phyloP scores from a whole-genome alignment of 371 early-diverging fungal genomes.

The Lichtheimia ornata region DNA sequence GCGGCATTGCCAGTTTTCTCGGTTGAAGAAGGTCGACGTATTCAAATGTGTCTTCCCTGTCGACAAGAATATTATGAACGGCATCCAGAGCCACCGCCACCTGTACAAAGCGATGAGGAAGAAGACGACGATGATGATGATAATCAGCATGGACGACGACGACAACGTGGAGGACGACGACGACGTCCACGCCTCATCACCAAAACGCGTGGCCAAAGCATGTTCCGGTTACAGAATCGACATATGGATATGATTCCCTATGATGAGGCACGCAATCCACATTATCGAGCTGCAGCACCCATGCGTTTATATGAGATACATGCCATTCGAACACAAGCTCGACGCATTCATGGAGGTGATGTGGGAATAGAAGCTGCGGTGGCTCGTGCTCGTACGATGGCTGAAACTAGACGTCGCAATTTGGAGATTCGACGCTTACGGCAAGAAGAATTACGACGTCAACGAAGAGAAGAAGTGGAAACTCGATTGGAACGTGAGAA shows the following conservation, averaged over 20 bases:
- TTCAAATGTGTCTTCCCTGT: constrained; percentile 1
- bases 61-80: neutral
- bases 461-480: too few species aligned
- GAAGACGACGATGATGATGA: neutral
- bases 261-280: constrained; percentile 13
- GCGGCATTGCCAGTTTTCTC: constrained; percentile 1
- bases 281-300: constrained; percentile 18
- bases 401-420: too few species aligned
- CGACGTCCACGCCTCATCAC: constrained; percentile 3
- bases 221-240: neutral
- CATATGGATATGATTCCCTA: constrained; percentile 5
- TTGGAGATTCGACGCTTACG: too few species aligned
- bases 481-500: too few species aligned
- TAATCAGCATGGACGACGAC: neutral
- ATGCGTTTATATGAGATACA: constrained; percentile 24
- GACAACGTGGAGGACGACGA: neutral
- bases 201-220: neutral
- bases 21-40: neutral
- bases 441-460: too few species aligned
- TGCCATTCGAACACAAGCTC: constrained; percentile 10
- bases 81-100: neutral
- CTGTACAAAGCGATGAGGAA: too few species aligned
- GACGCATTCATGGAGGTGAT: constrained; percentile 30
- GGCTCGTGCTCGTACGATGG: too few species aligned
- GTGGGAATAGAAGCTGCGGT: constrained; percentile 16